phyloP scores from a whole-genome alignment of 2,329 filamentous ascomycete genomes.

The Claviceps pazoutovae region DNA sequence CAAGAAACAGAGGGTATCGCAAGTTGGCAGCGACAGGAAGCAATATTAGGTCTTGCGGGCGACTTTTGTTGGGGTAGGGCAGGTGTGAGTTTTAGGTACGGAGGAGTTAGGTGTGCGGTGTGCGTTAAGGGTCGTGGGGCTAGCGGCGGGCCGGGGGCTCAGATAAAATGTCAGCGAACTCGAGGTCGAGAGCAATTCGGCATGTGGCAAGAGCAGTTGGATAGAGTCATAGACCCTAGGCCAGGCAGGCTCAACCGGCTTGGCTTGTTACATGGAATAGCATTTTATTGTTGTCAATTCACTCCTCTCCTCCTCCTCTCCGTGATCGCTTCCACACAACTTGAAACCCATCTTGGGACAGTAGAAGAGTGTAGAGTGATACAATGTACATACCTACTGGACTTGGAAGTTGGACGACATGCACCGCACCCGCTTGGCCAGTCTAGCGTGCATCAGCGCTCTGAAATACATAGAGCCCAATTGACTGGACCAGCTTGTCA shows the following conservation, averaged over 20 bases:
- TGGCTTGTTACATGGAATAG: too few relatives aligned
- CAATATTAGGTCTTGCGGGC: neutral
- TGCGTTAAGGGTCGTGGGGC: neutral
- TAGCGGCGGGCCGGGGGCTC: neutral
- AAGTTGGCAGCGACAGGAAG: neutral
- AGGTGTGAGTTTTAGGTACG: neutral
- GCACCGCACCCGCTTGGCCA: neutral
- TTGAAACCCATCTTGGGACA: too few relatives aligned
- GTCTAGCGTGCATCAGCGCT: neutral
- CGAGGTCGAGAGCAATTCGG: neutral
- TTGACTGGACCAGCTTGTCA: neutral
- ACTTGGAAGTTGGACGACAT: neutral
- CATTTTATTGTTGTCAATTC: too few relatives aligned
- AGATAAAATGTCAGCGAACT: neutral
- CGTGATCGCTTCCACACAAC: too few relatives aligned
- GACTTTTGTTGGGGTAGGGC: slow-evolving; percentile 2
- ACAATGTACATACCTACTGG: too few relatives aligned
- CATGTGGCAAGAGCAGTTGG: neutral
- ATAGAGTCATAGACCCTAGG: too few relatives aligned
- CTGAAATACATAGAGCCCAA: neutral
- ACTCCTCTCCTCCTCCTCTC: too few relatives aligned
- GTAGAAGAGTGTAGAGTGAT: too few relatives aligned
- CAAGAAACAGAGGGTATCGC: neutral
- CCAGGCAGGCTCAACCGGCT: too few relatives aligned
- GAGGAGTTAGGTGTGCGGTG: neutral